Conservation (phyloP, 2,329 filamentous ascomycete genomes). For the Pseudocercospora eumusae region DNA sequence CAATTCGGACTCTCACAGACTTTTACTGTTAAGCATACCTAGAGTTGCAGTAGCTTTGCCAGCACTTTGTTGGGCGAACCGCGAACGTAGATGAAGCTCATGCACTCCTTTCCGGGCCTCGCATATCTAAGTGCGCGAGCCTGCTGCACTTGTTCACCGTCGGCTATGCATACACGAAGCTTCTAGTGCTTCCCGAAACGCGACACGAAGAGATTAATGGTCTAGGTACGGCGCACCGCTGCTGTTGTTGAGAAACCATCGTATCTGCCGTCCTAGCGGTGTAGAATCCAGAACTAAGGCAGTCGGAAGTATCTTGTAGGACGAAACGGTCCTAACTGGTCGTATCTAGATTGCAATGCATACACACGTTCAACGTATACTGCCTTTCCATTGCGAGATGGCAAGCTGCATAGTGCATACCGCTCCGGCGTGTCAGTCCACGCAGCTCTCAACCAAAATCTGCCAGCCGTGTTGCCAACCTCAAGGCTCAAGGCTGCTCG, state of each 20-base stretch:
- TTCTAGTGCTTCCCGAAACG: conserved; percentile 1
- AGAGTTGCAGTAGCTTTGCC: conserved; percentile 24
- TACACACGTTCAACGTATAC: conserved; percentile 6
- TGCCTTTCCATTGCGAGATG: background rate
- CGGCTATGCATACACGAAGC: conserved; percentile 2
- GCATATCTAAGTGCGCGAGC: background rate
- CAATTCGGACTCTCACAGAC: conserved; percentile 17
- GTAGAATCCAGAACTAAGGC: conserved; percentile 1
- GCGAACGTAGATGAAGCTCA: conserved; percentile 17
- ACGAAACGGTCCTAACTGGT: background rate
- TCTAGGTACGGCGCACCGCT: background rate
- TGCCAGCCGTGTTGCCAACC: conserved; percentile 2
- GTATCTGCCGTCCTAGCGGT: conserved; percentile 16
- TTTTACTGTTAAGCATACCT: conserved; percentile 25
- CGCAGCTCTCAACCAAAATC: conserved; percentile 4
- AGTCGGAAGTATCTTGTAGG: background rate
- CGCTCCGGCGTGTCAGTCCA: conserved; percentile 2
- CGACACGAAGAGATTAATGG: background rate
- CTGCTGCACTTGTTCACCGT: background rate
- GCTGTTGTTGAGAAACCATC: conserved; percentile 26
- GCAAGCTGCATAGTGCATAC: background rate
- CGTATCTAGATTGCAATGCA: background rate
- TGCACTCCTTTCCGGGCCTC: conserved; percentile 22
- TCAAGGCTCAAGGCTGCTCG: background rate
- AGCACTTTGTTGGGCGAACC: too few relatives aligned